These are phyloP conservation scores for Penicillium subrubescens DNA, from an alignment of 495 filamentous ascomycete genomes.

Conservation along the genomic window DNA sequence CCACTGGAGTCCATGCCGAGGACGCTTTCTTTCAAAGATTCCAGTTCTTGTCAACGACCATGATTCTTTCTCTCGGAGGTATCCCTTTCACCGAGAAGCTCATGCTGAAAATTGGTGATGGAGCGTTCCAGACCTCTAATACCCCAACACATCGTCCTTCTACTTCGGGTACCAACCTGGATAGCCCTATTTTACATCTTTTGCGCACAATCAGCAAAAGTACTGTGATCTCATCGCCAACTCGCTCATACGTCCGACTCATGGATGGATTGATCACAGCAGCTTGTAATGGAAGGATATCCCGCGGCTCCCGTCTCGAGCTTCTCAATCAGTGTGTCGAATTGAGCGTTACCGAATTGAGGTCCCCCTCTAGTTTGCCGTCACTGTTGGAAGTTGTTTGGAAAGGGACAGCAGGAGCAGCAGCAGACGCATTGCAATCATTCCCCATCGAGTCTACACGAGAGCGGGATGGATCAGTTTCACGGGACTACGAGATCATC, in stretches of 20 bases:
- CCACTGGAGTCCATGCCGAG: conserved; percentile 19
- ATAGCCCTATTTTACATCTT: conserved; percentile 46
- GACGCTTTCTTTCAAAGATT: conserved; percentile 63
- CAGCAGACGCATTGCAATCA: conserved; percentile 38
- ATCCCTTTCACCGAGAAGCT: conserved; percentile 81
- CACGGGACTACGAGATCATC: conserved; percentile 68
- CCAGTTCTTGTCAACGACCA: conserved; percentile 58
- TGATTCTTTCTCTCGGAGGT: conserved; percentile 66
- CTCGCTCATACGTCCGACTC: conserved; percentile 31
- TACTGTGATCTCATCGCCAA: conserved; percentile 23
- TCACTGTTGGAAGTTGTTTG: conserved; percentile 34
- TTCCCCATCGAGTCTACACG: conserved; percentile 46
- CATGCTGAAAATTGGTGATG: conserved; percentile 44
- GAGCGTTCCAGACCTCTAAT: conserved; percentile 44
- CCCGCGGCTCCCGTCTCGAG: conserved; percentile 48
- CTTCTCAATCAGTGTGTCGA: conserved; percentile 45
- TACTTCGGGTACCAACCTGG: conserved; percentile 26
- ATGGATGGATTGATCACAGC: conserved; percentile 44
- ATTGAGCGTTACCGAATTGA: conserved; percentile 21
- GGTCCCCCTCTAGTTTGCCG: conserved; percentile 7
- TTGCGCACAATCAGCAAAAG: conserved; percentile 36
- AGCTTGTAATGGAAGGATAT: conserved; percentile 54
- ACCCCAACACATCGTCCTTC: conserved; percentile 50
- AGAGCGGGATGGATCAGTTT: conserved; percentile 44
- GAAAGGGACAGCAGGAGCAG: conserved; percentile 37